phyloP scores from a whole-genome alignment of 805 yeast genomes.

The Barnettozyma siamensis region DNA sequence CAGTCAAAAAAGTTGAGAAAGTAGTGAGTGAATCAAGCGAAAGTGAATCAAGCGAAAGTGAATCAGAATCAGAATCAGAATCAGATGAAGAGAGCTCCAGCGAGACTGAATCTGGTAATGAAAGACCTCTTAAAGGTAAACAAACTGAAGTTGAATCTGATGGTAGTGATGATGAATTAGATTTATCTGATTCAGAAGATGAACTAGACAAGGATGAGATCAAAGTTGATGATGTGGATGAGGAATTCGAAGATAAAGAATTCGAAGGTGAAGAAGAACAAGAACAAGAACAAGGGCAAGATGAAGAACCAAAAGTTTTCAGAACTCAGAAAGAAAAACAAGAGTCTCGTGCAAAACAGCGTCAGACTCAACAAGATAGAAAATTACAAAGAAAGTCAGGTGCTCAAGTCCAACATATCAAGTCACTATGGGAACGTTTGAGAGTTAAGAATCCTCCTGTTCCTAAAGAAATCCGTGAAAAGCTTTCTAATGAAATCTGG shows the following conservation, averaged over 20 bases:
- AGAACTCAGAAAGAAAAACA: constrained; percentile 34
- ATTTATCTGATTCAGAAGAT: constrained; percentile 25
- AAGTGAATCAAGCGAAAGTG: neutral
- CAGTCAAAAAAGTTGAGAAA: constrained; percentile 12
- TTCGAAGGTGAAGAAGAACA: constrained; percentile 25
- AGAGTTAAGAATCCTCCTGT: constrained; percentile 81
- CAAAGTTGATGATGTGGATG: constrained; percentile 14
- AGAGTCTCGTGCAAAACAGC: constrained; percentile 80
- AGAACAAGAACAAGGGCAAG: constrained; percentile 23
- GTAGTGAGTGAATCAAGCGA: constrained; percentile 10
- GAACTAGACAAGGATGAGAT: constrained; percentile 26
- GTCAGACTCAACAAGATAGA: constrained; percentile 70
- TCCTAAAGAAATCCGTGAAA: constrained; percentile 69
- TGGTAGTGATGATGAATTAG: constrained; percentile 26
- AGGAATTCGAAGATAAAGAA: constrained; percentile 25
- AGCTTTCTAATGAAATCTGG: constrained; percentile 82
- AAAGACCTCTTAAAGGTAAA: constrained; percentile 16
- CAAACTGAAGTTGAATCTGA: constrained; percentile 9
- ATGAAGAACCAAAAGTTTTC: constrained; percentile 22
- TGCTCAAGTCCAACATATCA: constrained; percentile 74
- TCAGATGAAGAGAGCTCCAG: constrained; percentile 10
- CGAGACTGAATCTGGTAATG: constrained; percentile 21
- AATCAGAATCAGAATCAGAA: constrained; percentile 13
- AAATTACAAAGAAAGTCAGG: constrained; percentile 88
- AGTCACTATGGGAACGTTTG: constrained; percentile 83